Percentiles rank a stretch among this genome's conserved stretches.
phyloP scores from a whole-genome alignment of 78 protist genomes.

The Speleostelium caveatum region DNA sequence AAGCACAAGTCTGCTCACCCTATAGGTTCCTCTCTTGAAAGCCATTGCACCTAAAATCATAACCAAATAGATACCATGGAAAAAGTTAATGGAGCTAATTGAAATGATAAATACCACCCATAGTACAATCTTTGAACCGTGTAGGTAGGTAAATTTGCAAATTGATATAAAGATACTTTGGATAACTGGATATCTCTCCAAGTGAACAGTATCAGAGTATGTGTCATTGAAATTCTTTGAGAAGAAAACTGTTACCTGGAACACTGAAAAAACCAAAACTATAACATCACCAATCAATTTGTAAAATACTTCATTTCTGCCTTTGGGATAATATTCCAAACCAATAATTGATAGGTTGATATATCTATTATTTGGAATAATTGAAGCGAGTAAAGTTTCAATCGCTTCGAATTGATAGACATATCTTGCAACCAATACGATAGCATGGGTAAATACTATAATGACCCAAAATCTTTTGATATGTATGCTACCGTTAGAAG shows the following conservation, averaged over 20 bases:
- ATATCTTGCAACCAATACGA: constrained; percentile 42
- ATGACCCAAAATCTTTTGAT: constrained; percentile 63
- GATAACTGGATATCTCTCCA: not conserved
- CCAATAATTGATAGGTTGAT: constrained; percentile 35
- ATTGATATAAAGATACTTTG: not conserved
- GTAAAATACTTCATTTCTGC: not conserved
- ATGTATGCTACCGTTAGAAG: constrained; percentile 31
- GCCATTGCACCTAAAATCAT: constrained; percentile 45
- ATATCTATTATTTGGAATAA: constrained; percentile 20
- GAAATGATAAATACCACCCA: constrained; percentile 58
- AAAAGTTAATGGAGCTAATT: not conserved
- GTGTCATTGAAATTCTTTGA: not conserved
- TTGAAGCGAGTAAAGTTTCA: not conserved
- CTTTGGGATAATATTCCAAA: not conserved
- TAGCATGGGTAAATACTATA: constrained; percentile 42
- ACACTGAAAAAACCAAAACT: constrained; percentile 46
- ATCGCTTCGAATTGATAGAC: constrained; percentile 35
- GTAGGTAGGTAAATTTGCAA: constrained; percentile 9
- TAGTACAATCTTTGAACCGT: constrained; percentile 53
- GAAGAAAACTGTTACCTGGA: constrained; percentile 64
- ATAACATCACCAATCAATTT: constrained; percentile 44
- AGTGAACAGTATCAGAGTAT: not conserved
- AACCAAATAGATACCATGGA: constrained; percentile 42
- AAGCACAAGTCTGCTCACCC: constrained; percentile 42
- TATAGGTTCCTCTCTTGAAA: constrained; percentile 64